Evolutionary conservation across 495 filamentous ascomycete species (phyloP).

Genomic region (Chaetomidium leptoderma): DNA sequence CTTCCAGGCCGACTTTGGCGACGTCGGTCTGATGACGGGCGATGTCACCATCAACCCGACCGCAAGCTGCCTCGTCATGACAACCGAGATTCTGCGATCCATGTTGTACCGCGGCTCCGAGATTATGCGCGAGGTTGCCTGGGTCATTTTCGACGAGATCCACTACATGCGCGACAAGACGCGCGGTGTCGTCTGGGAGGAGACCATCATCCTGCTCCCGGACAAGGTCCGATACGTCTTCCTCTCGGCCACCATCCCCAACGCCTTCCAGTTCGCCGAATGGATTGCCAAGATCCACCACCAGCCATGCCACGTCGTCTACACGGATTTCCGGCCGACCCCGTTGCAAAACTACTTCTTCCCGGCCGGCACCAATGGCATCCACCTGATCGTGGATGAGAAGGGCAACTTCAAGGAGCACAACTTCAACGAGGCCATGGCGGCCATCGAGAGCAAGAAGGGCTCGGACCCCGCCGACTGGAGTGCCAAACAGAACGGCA

Average conservation of each 20-base stretch:
- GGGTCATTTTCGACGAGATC: constrained; percentile 98
- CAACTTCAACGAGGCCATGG: constrained; percentile 95
- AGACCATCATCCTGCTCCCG: constrained; percentile 93
- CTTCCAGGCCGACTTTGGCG: constrained; percentile 90
- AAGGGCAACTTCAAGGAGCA: constrained; percentile 91
- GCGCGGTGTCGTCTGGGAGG: constrained; percentile 97
- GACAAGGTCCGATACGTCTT: constrained; percentile 99
- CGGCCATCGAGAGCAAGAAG: constrained; percentile 77
- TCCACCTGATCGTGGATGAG: constrained; percentile 92
- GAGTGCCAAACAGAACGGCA: constrained; percentile 73
- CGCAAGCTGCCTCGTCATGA: constrained; percentile 97
- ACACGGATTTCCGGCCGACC: constrained; percentile 95
- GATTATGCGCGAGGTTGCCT: constrained; percentile 97
- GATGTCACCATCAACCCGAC: constrained; percentile 99
- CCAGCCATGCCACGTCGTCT: constrained; percentile 96
- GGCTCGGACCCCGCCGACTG: constrained; percentile 77
- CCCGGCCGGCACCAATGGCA: constrained; percentile 87
- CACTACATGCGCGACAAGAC: constrained; percentile 95
- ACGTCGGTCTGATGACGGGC: constrained; percentile 97
- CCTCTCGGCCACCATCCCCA: constrained; percentile 96
- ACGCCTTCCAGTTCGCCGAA: constrained; percentile 98
- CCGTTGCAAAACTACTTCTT: constrained; percentile 97
- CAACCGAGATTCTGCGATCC: constrained; percentile 96
- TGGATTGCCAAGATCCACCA: constrained; percentile 97
- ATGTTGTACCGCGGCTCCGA: constrained; percentile 98